Percentiles rank a stretch among this genome's conserved stretches.
Evolutionary conservation across 192 early-diverging fungal genomes (phyloP).

Genomic region (Rhizophagus clarus): DNA sequence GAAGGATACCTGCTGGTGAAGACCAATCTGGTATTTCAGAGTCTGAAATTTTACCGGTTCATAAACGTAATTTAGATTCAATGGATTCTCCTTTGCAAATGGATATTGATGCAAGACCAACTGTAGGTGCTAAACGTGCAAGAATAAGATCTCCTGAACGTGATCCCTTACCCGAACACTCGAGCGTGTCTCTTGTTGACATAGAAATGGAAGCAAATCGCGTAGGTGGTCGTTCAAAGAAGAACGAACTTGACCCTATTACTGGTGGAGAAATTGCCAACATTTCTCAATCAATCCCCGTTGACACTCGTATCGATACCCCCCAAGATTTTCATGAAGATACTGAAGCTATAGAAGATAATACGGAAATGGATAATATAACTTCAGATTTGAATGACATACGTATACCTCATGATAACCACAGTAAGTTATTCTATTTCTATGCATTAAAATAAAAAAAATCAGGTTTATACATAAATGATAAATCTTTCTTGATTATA

Average conservation of each 20-base stretch:
- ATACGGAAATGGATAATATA: slow-evolving; percentile 33
- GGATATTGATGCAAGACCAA: slow-evolving; percentile 37
- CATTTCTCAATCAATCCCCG: slow-evolving; percentile 44
- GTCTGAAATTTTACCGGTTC: slow-evolving; percentile 12
- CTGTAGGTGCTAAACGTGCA: slow-evolving; percentile 36
- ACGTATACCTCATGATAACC: background rate
- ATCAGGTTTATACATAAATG: background rate
- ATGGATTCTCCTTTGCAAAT: slow-evolving; percentile 40
- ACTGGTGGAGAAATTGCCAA: slow-evolving; percentile 60
- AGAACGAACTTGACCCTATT: slow-evolving; percentile 69
- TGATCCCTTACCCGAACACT: slow-evolving; percentile 47
- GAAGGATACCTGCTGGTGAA: slow-evolving; percentile 30
- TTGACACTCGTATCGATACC: background rate
- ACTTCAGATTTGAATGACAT: background rate
- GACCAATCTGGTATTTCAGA: slow-evolving; percentile 47
- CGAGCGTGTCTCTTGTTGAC: slow-evolving; percentile 48
- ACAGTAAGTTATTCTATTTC: slow-evolving; percentile 9
- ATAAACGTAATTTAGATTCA: slow-evolving; percentile 29
- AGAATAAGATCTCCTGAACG: slow-evolving; percentile 40
- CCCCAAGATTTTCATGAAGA: slow-evolving; percentile 8
- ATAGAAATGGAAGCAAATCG: slow-evolving; percentile 55
- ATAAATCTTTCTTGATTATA: background rate
- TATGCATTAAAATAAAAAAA: background rate
- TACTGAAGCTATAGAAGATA: slow-evolving; percentile 36
- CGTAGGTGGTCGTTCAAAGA: slow-evolving; percentile 47